phyloP scores from a whole-genome alignment of 2,329 filamentous ascomycete species.

The Stromatinia cepivora region DNA sequence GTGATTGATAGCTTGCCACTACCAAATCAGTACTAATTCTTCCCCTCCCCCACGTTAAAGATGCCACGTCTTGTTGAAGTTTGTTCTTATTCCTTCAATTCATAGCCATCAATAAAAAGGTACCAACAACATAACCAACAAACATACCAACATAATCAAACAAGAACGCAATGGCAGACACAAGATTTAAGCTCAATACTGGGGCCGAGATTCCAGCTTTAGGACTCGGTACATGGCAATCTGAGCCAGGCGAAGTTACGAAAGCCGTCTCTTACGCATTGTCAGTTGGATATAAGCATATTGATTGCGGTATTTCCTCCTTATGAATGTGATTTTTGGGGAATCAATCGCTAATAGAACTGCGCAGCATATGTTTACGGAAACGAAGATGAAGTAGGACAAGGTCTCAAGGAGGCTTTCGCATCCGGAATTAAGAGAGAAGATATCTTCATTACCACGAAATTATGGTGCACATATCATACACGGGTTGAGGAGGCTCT shows the following conservation, averaged over 20 bases:
- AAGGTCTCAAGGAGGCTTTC: conserved; percentile 70
- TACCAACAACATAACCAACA: not conserved
- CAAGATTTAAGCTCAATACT: conserved; percentile 40
- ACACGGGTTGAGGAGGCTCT: conserved; percentile 67
- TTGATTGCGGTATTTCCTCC: conserved; percentile 43
- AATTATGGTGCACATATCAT: conserved; percentile 74
- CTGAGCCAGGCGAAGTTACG: conserved; percentile 45
- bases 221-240: conserved; percentile 49
- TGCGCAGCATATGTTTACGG: conserved; percentile 68
- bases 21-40: not conserved
- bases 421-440: conserved; percentile 63
- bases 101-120: not conserved
- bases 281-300: conserved; percentile 53
- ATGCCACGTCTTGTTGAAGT: conserved; percentile 12
- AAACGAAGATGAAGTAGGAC: conserved; percentile 81
- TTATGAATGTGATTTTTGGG: conserved; percentile 42
- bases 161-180: conserved; percentile 24
- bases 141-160: not conserved
- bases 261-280: conserved; percentile 44
- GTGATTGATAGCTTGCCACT: not conserved
- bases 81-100: not conserved
- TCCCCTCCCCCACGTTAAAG: conserved; percentile 5
- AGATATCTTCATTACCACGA: conserved; percentile 66
- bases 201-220: conserved; percentile 43
- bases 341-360: conserved; percentile 29